Percentiles rank a stretch among this genome's conserved stretches.
phyloP scores from a whole-genome alignment of 768 basidiomycete genomes.

The Calvatia gigantea region DNA sequence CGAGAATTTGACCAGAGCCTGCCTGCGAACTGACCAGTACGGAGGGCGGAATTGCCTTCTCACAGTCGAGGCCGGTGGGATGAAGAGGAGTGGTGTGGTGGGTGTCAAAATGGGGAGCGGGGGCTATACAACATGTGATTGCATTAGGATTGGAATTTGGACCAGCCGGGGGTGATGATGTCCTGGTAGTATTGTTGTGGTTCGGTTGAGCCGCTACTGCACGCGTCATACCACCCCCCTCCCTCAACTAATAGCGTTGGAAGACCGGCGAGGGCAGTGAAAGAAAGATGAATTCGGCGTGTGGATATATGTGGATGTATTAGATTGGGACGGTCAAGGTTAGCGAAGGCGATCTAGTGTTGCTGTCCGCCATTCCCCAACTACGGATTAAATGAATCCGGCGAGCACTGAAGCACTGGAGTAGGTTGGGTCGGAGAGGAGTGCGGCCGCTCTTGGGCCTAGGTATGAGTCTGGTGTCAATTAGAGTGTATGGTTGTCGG shows the following conservation, averaged over 20 bases:
- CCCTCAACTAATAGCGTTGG: too few species aligned
- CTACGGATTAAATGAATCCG: too few species aligned
- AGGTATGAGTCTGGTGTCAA: too few species aligned
- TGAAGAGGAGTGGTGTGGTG: constrained; percentile 89
- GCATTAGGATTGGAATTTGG: constrained; percentile 3
- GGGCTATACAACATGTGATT: constrained; percentile 71
- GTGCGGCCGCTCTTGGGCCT: too few species aligned
- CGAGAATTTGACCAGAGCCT: constrained; percentile 64
- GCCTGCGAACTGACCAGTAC: constrained; percentile 95
- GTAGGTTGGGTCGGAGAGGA: too few species aligned
- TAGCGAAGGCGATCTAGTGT: too few species aligned
- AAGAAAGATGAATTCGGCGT: neutral
- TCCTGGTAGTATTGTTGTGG: neutral
- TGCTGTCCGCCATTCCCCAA: too few species aligned
- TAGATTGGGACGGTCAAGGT: too few species aligned
- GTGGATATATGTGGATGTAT: too few species aligned
- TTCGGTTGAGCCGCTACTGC: constrained; percentile 6
- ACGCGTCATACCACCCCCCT: too few species aligned
- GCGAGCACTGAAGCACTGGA: too few species aligned
- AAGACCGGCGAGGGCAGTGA: neutral
- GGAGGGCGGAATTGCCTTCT: constrained; percentile 59
- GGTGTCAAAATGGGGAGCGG: constrained; percentile 93
- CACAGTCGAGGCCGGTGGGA: constrained; percentile 84
- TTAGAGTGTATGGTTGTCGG: too few species aligned
- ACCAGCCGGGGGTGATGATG: neutral